These are phyloP conservation scores for Myochromella boudieri DNA, from an alignment of 768 basidiomycete genomes.

Conservation along the genomic window DNA sequence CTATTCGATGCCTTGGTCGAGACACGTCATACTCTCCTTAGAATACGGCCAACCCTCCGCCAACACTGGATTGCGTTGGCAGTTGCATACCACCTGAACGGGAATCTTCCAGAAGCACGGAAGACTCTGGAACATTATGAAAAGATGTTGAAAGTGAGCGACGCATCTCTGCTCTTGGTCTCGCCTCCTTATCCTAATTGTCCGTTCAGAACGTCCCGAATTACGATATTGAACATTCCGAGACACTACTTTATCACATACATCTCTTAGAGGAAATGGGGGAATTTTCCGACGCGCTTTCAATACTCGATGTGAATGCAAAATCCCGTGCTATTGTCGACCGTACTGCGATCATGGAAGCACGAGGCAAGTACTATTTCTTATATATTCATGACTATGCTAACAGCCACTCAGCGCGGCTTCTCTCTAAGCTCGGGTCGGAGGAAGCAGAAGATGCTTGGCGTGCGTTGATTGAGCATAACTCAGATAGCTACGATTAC, in stretches of 20 bases:
- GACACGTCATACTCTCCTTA: conserved; percentile 78
- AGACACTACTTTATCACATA: conserved; percentile 78
- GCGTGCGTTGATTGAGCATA: conserved; percentile 78
- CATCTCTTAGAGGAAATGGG: conserved; percentile 72
- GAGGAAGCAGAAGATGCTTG: conserved; percentile 82
- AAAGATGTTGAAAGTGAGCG: conserved; percentile 63
- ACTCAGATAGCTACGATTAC: conserved; percentile 80
- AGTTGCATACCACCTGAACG: conserved; percentile 84
- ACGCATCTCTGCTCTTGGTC: background rate
- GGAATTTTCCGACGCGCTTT: conserved; percentile 57
- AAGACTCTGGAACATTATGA: conserved; percentile 75
- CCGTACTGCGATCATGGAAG: conserved; percentile 65
- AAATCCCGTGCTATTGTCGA: conserved; percentile 71
- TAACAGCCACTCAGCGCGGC: conserved; percentile 53
- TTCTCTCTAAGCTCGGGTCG: conserved; percentile 65
- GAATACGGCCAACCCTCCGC: conserved; percentile 77
- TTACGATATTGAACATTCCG: conserved; percentile 82
- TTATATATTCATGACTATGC: conserved; percentile 4
- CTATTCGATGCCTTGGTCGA: conserved; percentile 77
- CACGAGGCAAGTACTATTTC: conserved; percentile 47
- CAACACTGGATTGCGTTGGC: conserved; percentile 90
- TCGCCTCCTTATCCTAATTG: background rate
- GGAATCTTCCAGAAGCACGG: conserved; percentile 68
- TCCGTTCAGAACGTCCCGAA: conserved; percentile 63
- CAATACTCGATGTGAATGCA: conserved; percentile 60